phyloP scores from a whole-genome alignment of 2,329 filamentous ascomycete species.

The Monosporascus ibericus region DNA sequence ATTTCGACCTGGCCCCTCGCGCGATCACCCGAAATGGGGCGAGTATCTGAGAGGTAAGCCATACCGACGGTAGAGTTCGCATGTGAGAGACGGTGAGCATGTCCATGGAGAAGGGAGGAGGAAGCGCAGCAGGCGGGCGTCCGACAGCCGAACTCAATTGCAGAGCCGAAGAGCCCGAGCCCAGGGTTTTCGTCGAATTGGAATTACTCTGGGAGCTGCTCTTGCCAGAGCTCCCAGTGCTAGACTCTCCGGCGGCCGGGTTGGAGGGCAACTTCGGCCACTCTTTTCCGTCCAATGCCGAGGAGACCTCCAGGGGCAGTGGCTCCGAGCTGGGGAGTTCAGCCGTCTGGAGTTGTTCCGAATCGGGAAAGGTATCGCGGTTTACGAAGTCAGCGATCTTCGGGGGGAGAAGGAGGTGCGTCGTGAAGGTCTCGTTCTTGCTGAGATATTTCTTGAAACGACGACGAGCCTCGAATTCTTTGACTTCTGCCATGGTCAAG shows the following conservation, averaged over 20 bases:
- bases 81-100: slow-evolving; percentile 20
- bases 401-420: slow-evolving; percentile 11
- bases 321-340: not conserved
- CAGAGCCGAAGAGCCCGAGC: slow-evolving; percentile 11
- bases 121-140: slow-evolving; percentile 15
- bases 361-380: no score
- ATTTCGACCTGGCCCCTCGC: no score
- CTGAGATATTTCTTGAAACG: slow-evolving; percentile 27
- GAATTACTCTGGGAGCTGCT: not conserved
- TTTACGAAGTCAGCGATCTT: slow-evolving; percentile 2
- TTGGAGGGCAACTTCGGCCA: no score
- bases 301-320: not conserved
- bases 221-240: not conserved
- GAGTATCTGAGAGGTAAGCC: slow-evolving; percentile 4
- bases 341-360: slow-evolving; percentile 1
- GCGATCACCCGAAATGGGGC: slow-evolving; percentile 3
- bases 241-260: no score
- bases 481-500: slow-evolving; percentile 35
- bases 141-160: slow-evolving; percentile 7
- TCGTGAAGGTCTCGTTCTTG: slow-evolving; percentile 14
- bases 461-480: slow-evolving; percentile 30
- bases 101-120: slow-evolving; percentile 23
- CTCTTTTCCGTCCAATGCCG: not conserved
- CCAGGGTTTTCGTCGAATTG: slow-evolving; percentile 2
- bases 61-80: slow-evolving; percentile 21